phyloP scores from a whole-genome alignment of 1,139 yeast species.

The Yamadazyma atmosphaerica region DNA sequence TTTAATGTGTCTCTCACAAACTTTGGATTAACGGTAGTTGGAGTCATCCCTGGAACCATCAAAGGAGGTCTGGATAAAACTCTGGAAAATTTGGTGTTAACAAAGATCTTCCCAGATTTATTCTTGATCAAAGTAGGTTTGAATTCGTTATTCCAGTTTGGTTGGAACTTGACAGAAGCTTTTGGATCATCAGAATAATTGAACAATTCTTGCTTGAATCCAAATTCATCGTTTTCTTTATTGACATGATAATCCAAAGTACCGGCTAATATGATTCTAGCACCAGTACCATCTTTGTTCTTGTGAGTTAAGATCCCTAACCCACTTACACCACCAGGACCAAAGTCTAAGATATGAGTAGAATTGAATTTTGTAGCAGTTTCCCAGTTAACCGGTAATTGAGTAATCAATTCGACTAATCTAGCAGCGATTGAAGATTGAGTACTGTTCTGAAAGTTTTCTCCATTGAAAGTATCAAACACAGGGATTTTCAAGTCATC shows the following conservation, averaged over 20 bases:
- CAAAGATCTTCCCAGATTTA: conserved; percentile 68
- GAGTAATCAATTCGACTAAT: conserved; percentile 80
- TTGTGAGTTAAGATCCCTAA: conserved; percentile 94
- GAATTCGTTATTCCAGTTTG: conserved; percentile 88
- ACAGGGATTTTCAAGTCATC: conserved; percentile 77
- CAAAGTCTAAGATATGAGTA: conserved; percentile 92
- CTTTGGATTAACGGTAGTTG: conserved; percentile 92
- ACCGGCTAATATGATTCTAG: conserved; percentile 91
- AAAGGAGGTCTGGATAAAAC: conserved; percentile 93
- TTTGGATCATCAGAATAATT: conserved; percentile 52
- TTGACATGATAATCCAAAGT: conserved; percentile 58
- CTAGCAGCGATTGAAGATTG: conserved; percentile 52
- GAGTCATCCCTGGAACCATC: conserved; percentile 99
- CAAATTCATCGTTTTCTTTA: conserved; percentile 74
- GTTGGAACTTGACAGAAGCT: conserved; percentile 72
- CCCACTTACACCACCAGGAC: conserved; percentile 99
- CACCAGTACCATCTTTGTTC: conserved; percentile 98
- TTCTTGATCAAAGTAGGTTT: conserved; percentile 84
- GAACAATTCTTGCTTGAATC: conserved; percentile 93
- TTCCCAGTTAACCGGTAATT: conserved; percentile 95
- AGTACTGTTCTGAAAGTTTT: conserved; percentile 59
- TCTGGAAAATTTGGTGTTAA: conserved; percentile 92
- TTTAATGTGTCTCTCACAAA: conserved; percentile 91
- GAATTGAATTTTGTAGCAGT: conserved; percentile 74
- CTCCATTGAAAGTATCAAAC: conserved; percentile 84